A percentile compares a stretch with the other conserved stretches of the same genome.
These are phyloP conservation scores for Cytospora mali DNA, from an alignment of 2,329 filamentous ascomycete species.

Conservation along the genomic window DNA sequence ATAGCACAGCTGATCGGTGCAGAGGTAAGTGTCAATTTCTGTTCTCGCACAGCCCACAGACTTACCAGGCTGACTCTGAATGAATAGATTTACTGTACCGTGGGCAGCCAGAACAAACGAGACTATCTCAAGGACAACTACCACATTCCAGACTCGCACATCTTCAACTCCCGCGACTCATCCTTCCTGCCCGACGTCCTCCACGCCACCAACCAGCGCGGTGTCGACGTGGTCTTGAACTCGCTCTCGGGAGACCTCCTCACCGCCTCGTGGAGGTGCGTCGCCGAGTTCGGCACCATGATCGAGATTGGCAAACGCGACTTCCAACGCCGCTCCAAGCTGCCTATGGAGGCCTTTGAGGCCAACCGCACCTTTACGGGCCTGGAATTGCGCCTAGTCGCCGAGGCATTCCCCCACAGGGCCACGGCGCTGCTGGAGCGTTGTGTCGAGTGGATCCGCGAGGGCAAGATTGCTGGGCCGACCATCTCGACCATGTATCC, in stretches of 20 bases:
- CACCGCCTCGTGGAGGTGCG: constrained; percentile 27
- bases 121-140: constrained; percentile 29
- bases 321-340: not conserved
- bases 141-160: constrained; percentile 35
- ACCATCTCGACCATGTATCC: constrained; percentile 32
- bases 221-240: constrained; percentile 32
- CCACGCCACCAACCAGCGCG: constrained; percentile 29
- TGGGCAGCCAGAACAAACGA: constrained; percentile 34
- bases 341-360: constrained; percentile 32
- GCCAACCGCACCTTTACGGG: constrained; percentile 11
- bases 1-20: too few relatives aligned
- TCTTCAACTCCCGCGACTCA: constrained; percentile 35
- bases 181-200: constrained; percentile 33
- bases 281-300: constrained; percentile 25
- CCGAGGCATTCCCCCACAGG: not conserved
- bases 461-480: constrained; percentile 27
- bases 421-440: not conserved
- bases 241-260: constrained; percentile 31
- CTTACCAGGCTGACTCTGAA: too few relatives aligned
- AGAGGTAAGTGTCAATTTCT: too few relatives aligned
- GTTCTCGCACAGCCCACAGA: too few relatives aligned
- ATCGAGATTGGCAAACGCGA: constrained; percentile 28
- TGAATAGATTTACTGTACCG: constrained; percentile 39
- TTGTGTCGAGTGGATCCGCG: constrained; percentile 6
- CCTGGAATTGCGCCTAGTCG: constrained; percentile 1